These are phyloP conservation scores for Starmerella vitae DNA, from an alignment of 805 yeast species.

Conservation along the genomic window DNA sequence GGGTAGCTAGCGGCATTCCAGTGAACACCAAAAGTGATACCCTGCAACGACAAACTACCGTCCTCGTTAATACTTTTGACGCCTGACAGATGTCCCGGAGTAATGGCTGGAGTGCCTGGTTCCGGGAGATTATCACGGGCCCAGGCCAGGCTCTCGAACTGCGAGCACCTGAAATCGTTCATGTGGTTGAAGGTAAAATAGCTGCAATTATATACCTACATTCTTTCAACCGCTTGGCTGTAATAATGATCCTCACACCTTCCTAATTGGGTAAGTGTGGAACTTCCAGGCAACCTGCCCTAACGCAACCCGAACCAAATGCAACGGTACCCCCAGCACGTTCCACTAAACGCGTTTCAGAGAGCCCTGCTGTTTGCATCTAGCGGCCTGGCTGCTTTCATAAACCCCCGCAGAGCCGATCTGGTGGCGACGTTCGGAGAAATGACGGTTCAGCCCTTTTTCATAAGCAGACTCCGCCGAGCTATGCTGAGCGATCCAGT, in stretches of 20 bases:
- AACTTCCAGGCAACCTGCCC: too few relatives aligned
- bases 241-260: too few relatives aligned
- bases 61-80: background rate
- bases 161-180: conserved; percentile 1
- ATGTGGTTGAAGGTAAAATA: too few relatives aligned
- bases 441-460: conserved; percentile 63
- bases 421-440: conserved; percentile 50
- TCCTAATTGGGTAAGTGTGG: too few relatives aligned
- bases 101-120: conserved; percentile 7
- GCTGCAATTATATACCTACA: too few relatives aligned
- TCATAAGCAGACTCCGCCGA: conserved; percentile 47
- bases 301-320: too few relatives aligned
- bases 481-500: conserved; percentile 62
- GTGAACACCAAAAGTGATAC: conserved; percentile 18
- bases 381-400: conserved; percentile 61
- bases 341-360: conserved; percentile 57
- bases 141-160: conserved; percentile 11
- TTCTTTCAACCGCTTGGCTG: too few relatives aligned
- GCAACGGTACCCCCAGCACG: conserved; percentile 23
- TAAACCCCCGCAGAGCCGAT: conserved; percentile 31
- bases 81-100: conserved; percentile 13
- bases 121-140: background rate
- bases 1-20: conserved; percentile 56
- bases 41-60: conserved; percentile 4
- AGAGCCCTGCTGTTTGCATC: conserved; percentile 49